Evolutionary conservation across 768 basidiomycete genomes (phyloP), one percentile per base, ranked within the genome.

Genomic region (Coprinellus micaceus): DNA sequence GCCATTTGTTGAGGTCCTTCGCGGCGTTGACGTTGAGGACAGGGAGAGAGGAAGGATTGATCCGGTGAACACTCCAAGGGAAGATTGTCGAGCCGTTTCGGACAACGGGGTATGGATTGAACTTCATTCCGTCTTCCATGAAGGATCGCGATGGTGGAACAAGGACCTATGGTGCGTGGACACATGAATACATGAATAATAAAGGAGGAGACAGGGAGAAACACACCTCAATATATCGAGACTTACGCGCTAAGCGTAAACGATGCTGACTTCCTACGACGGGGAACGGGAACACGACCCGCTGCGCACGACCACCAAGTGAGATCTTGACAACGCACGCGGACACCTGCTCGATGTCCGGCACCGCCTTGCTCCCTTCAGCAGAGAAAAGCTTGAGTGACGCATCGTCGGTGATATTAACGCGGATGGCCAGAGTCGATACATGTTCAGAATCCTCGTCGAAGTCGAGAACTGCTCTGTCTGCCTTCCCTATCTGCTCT

Each of bases 221-320:
- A 70, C 67, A 68, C 64, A 74, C 72, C 64, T 77, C 74, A 5
- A 84, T 66, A 56, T 80, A 85, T 22, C 64, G 71, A 1, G 82
- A 85, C 59, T 80, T 82, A 36, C 83, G 73, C 9, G 84, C 83
- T 30, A 84, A 60, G 4, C 81, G 74, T 7, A 77, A 61, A 15
- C 58, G 58, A 47, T 53, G 26, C 19, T 26, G 29, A 19, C 37
- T 54, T 15, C 54, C 57, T 6, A 53, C 46, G 29, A 61, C 58
- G 13, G 58, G 60, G 52, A 59, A 61, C 15, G 60, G 60, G 36
- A 33, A 59, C 9, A 24, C 50, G 9, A 61, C 17, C 21, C 54
- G 54, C 36, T 59, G 60, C 13, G 19, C 30, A 25, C 39, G 36
- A 13, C 52, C 56, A 6, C 39, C 60, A 6, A 62, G 19, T 0